Evolutionary conservation across 2,329 filamentous ascomycete genomes (phyloP).

Genomic region (Fusarium sulawesiense): DNA sequence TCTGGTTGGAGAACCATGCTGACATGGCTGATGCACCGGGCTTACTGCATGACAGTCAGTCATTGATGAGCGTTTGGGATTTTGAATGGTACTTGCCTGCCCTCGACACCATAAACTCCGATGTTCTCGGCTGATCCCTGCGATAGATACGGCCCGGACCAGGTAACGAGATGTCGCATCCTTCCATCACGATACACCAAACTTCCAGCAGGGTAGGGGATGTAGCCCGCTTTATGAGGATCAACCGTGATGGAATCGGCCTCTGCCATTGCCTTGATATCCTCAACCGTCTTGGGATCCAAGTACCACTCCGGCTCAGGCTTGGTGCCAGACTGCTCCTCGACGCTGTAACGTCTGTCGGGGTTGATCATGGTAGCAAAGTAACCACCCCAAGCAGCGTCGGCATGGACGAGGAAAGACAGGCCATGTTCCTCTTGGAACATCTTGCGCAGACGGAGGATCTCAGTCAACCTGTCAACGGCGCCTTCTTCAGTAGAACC

Average conservation of each 20-base stretch:
- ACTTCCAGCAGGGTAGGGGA: conserved; percentile 59
- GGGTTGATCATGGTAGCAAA: conserved; percentile 58
- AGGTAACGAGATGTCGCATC: conserved; percentile 58
- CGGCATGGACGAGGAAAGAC: conserved; percentile 59
- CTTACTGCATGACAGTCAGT: conserved; percentile 45
- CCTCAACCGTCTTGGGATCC: conserved; percentile 51
- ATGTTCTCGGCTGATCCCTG: conserved; percentile 55
- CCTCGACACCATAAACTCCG: conserved; percentile 59
- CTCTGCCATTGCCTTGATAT: conserved; percentile 53
- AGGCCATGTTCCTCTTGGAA: conserved; percentile 55
- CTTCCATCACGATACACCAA: conserved; percentile 58
- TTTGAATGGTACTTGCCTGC: conserved; percentile 46
- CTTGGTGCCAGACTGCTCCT: neutral
- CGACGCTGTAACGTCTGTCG: conserved; percentile 34
- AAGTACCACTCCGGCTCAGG: conserved; percentile 52
- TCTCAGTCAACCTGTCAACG: conserved; percentile 54
- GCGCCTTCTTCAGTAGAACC: conserved; percentile 62
- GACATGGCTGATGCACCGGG: conserved; percentile 59
- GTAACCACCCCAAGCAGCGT: conserved; percentile 64
- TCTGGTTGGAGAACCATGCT: conserved; percentile 57
- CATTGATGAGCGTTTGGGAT: rapidly evolving
- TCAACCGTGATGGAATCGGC: conserved; percentile 61
- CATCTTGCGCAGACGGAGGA: conserved; percentile 54
- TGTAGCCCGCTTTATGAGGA: conserved; percentile 60
- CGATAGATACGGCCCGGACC: conserved; percentile 56